phyloP scores from a whole-genome alignment of 208 protist genomes.

The Wallacemonas sp. region DNA sequence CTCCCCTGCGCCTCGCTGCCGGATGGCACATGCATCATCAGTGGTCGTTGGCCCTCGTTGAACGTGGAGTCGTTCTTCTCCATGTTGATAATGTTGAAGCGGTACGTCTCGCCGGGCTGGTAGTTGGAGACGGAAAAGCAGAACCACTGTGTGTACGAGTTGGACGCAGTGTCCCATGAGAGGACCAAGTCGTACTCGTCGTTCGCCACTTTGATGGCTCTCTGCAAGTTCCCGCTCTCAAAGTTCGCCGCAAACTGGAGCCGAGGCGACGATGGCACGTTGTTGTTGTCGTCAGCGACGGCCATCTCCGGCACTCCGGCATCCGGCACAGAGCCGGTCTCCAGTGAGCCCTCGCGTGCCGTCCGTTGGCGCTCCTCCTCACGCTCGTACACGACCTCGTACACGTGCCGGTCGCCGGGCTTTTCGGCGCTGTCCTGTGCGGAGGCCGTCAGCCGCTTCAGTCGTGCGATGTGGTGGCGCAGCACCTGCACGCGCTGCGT shows the following conservation, averaged over 20 bases:
- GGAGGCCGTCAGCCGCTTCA: conserved; percentile 31
- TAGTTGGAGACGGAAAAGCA: conserved; percentile 90
- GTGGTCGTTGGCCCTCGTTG: conserved; percentile 94
- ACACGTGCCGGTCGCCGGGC: conserved; percentile 13
- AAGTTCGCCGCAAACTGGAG: conserved; percentile 93
- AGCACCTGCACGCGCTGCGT: conserved; percentile 47
- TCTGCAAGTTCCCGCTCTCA: conserved; percentile 95
- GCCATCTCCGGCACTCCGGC: too few species aligned
- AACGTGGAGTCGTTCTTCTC: conserved; percentile 94
- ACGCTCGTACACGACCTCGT: conserved; percentile 35
- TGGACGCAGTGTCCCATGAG: conserved; percentile 93
- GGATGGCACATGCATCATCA: conserved; percentile 39
- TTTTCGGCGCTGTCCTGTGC: conserved; percentile 44
- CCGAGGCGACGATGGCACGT: not conserved
- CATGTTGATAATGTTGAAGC: conserved; percentile 98
- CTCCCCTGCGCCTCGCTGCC: not conserved
- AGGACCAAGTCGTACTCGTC: conserved; percentile 96
- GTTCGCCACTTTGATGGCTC: conserved; percentile 82
- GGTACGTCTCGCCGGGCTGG: conserved; percentile 72
- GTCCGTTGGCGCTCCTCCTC: not conserved
- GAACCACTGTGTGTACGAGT: conserved; percentile 97
- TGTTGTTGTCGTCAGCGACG: too few species aligned
- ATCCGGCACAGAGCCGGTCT: too few species aligned
- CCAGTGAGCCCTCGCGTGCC: not conserved
- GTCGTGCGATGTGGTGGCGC: conserved; percentile 60